Conservation (phyloP, 331 rosid species). For the Rosa hybrid region DNA sequence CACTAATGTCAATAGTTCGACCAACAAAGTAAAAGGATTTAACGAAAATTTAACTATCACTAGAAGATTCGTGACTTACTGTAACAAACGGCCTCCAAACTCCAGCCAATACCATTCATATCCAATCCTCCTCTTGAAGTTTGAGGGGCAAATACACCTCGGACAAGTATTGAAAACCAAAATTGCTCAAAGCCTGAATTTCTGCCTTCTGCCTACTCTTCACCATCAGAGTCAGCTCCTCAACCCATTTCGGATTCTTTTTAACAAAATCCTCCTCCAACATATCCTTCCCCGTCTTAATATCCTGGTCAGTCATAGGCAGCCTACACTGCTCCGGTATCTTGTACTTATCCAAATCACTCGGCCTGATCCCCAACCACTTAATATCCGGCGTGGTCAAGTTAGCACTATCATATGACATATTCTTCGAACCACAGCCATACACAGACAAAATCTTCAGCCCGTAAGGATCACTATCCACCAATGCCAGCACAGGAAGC, state of each 20-base stretch:
- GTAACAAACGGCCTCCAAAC: background rate
- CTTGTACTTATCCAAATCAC: conserved; percentile 90
- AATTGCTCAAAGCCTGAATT: conserved; percentile 89
- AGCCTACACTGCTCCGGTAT: conserved; percentile 92
- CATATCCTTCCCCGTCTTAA: conserved; percentile 95
- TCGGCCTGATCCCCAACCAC: conserved; percentile 91
- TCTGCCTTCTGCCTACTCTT: conserved; percentile 97
- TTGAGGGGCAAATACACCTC: conserved; percentile 91
- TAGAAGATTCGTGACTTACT: conserved; percentile 8
- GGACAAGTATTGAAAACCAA: conserved; percentile 85
- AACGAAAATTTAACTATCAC: background rate
- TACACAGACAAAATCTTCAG: conserved; percentile 83
- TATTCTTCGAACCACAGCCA: conserved; percentile 92
- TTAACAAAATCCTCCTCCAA: conserved; percentile 94
- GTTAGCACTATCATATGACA: conserved; percentile 92
- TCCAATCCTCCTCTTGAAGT: conserved; percentile 89
- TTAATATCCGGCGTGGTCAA: conserved; percentile 94
- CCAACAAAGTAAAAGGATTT: background rate
- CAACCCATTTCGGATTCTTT: conserved; percentile 96
- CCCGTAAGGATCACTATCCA: conserved; percentile 95
- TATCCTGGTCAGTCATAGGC: conserved; percentile 96
- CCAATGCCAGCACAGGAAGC: conserved; percentile 86
- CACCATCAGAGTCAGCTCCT: conserved; percentile 87
- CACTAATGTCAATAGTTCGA: background rate
- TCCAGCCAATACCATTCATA: conserved; percentile 26